phyloP scores from a whole-genome alignment of 305 asterid genomes.

The Fraxinus ornus region DNA sequence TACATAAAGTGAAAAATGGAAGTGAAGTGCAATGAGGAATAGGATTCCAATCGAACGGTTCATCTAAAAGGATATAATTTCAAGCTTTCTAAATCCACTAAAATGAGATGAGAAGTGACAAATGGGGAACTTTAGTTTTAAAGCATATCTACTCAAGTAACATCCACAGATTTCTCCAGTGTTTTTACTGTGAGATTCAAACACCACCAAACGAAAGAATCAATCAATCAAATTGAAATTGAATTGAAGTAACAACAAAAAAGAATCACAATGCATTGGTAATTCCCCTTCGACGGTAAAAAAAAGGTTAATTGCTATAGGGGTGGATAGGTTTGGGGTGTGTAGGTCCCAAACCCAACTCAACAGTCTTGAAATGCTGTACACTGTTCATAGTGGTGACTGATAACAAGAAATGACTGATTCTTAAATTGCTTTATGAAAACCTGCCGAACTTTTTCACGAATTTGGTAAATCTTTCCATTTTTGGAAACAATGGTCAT shows the following conservation, averaged over 20 bases:
- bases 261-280: not conserved
- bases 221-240: conserved; percentile 30
- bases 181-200: conserved; percentile 13
- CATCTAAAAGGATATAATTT: not conserved
- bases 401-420: conserved; percentile 45
- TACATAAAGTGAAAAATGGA: not conserved
- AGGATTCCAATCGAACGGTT: not conserved
- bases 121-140: not conserved
- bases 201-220: conserved; percentile 9
- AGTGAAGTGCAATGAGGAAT: not conserved
- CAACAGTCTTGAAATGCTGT: not conserved
- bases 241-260: conserved; percentile 13
- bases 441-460: conserved; percentile 46
- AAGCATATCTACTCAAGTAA: conserved; percentile 2
- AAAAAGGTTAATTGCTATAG: not conserved
- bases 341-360: not conserved
- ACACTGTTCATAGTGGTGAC: conserved; percentile 33
- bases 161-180: not conserved
- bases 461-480: conserved; percentile 42
- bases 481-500: conserved; percentile 33
- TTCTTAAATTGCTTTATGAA: conserved; percentile 53
- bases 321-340: not conserved
- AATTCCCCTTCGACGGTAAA: not conserved
- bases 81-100: not conserved
- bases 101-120: not conserved